Evolutionary conservation across 2,329 filamentous ascomycete species (phyloP).

Genomic region (Ascomycota sp.): DNA sequence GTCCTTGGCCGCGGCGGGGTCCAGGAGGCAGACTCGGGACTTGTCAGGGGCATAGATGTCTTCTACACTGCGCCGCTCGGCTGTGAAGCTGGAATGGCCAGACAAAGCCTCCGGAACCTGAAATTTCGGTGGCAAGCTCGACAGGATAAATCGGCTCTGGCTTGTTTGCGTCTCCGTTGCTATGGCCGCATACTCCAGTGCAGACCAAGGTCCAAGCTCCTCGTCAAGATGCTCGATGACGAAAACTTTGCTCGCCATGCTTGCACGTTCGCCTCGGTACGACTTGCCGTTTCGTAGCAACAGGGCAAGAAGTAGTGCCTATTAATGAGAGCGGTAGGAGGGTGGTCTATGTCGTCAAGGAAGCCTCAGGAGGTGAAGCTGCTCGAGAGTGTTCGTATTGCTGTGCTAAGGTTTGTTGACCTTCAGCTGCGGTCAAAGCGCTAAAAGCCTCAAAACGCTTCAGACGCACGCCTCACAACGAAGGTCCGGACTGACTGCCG

Average conservation of each 20-base stretch:
- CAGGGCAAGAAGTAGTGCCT: too few species aligned
- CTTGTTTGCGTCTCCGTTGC: slow-evolving; percentile 54
- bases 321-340: too few species aligned
- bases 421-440: too few species aligned
- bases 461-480: too few species aligned
- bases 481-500: too few species aligned
- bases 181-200: slow-evolving; percentile 79
- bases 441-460: too few species aligned
- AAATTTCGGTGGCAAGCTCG: slow-evolving; percentile 54
- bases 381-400: too few species aligned
- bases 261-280: background rate
- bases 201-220: slow-evolving; percentile 84
- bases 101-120: slow-evolving; percentile 39
- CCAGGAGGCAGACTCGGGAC: slow-evolving; percentile 66
- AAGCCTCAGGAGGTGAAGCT: too few species aligned
- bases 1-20: slow-evolving; percentile 67
- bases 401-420: too few species aligned
- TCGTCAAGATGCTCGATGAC: slow-evolving; percentile 94
- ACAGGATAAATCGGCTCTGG: slow-evolving; percentile 56
- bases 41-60: slow-evolving; percentile 57
- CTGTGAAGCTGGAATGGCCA: slow-evolving; percentile 39
- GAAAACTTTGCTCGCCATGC: slow-evolving; percentile 46
- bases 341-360: too few species aligned
- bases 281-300: too few species aligned
- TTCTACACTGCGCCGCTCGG: slow-evolving; percentile 64